A percentile compares a stretch with the other conserved stretches of the same genome.
phyloP scores from a whole-genome alignment of 225 moss, liverwort and hornwort species.

The Thuidium tamariscinum region DNA sequence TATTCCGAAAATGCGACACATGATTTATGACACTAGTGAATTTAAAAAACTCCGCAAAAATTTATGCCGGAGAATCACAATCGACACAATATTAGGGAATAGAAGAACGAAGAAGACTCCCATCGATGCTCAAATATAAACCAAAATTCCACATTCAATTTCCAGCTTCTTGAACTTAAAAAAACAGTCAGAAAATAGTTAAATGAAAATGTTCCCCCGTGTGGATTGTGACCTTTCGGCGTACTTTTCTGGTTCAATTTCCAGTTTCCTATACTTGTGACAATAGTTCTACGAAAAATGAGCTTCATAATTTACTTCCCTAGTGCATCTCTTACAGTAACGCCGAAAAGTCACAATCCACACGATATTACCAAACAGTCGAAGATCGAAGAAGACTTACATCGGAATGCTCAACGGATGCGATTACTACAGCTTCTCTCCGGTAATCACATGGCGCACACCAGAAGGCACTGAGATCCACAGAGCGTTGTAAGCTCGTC shows the following conservation, averaged over 20 bases:
- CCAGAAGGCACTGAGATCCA: background rate
- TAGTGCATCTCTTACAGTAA: background rate
- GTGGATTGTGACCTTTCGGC: no score
- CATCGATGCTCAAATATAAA: background rate
- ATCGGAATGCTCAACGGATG: constrained; percentile 8
- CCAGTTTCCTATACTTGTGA: background rate
- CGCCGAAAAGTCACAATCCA: background rate
- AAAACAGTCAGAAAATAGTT: background rate
- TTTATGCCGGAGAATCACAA: background rate
- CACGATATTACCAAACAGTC: background rate
- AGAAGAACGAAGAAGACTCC: background rate
- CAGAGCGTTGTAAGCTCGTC: background rate
- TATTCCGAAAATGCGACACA: background rate
- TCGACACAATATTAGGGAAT: background rate
- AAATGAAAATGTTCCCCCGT: background rate
- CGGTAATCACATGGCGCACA: background rate
- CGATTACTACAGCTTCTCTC: background rate
- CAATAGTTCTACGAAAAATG: background rate
- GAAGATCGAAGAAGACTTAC: constrained; percentile 1
- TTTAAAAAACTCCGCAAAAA: background rate
- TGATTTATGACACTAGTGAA: background rate
- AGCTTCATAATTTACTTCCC: background rate
- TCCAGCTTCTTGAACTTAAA: background rate
- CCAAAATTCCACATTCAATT: background rate
- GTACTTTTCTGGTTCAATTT: background rate